phyloP scores from a whole-genome alignment of 2,329 filamentous ascomycete genomes.

The Graphilbum ipis-grandicollis region DNA sequence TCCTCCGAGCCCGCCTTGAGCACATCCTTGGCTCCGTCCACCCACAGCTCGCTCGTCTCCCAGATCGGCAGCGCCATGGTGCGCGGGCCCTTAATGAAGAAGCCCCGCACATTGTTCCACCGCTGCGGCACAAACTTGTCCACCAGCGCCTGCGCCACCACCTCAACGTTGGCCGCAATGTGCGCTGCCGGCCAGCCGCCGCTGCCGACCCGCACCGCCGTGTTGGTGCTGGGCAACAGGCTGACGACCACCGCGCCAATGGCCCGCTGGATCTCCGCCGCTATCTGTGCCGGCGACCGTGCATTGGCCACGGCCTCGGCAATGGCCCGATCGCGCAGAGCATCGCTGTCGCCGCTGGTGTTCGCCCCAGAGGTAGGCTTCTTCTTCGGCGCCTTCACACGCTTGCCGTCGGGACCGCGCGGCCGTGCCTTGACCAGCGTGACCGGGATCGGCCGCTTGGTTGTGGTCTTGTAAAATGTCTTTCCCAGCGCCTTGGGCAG shows the following conservation, averaged over 20 bases:
- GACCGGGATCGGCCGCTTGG: constrained; percentile 77
- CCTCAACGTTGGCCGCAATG: constrained; percentile 63
- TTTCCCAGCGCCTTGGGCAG: constrained; percentile 73
- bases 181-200: constrained; percentile 59
- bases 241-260: constrained; percentile 63
- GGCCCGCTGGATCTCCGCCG: constrained; percentile 65
- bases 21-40: constrained; percentile 55
- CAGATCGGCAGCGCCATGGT: constrained; percentile 87
- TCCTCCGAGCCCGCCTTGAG: constrained; percentile 35
- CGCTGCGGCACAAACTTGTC: constrained; percentile 70
- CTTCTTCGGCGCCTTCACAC: constrained; percentile 28
- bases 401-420: constrained; percentile 42
- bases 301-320: constrained; percentile 20
- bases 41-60: constrained; percentile 83
- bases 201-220: constrained; percentile 62
- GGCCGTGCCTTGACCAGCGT: constrained; percentile 44
- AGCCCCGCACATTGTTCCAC: constrained; percentile 68
- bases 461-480: constrained; percentile 71
- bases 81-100: constrained; percentile 83
- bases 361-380: constrained; percentile 28
- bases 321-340: constrained; percentile 55
- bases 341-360: constrained; percentile 68
- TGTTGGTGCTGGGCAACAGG: constrained; percentile 62
- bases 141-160: constrained; percentile 50
- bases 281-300: constrained; percentile 47